Percentiles rank a stretch among this genome's conserved stretches.
Evolutionary conservation across 768 basidiomycete species (phyloP).

Genomic region (Pisolithus orientalis): DNA sequence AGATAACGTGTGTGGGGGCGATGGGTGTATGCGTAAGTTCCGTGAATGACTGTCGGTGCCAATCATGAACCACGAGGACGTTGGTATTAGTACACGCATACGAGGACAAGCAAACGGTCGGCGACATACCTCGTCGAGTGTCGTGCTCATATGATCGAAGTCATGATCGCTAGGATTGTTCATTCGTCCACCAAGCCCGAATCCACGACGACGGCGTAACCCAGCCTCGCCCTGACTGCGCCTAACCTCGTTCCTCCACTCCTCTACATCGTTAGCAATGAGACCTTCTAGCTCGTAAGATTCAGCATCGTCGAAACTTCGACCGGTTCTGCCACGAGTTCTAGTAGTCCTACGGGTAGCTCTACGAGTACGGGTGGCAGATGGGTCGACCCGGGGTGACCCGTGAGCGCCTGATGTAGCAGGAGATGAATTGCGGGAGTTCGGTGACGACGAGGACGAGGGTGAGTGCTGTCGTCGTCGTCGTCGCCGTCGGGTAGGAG

Average conservation of each 20-base stretch:
- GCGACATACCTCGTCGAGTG: conserved; percentile 42
- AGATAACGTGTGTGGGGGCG: conserved; percentile 43
- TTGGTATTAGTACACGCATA: neutral
- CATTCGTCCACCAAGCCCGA: conserved; percentile 6
- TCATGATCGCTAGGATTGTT: conserved; percentile 6
- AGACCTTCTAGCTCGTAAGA: conserved; percentile 49
- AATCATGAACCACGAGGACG: neutral
- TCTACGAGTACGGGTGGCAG: neutral
- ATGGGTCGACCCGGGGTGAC: neutral
- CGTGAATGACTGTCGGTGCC: conserved; percentile 34
- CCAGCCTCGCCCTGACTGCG: conserved; percentile 18
- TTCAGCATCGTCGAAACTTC: conserved; percentile 14
- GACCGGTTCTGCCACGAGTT: neutral
- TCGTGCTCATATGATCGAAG: conserved; percentile 17
- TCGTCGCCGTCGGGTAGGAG: conserved; percentile 9
- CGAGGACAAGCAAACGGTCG: conserved; percentile 1
- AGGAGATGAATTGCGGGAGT: conserved; percentile 4
- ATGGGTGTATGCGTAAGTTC: conserved; percentile 41
- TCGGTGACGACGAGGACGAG: neutral
- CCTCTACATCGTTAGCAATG: conserved; percentile 41
- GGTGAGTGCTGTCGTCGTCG: too few relatives aligned
- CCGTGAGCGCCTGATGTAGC: neutral
- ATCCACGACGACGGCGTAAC: conserved; percentile 4
- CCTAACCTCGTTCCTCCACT: conserved; percentile 45
- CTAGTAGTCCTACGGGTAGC: neutral